Percentiles rank a stretch among this genome's conserved stretches.
These are phyloP conservation scores for Malbranchea zuffiana DNA, from an alignment of 2,329 filamentous ascomycete species.

Conservation along the genomic window DNA sequence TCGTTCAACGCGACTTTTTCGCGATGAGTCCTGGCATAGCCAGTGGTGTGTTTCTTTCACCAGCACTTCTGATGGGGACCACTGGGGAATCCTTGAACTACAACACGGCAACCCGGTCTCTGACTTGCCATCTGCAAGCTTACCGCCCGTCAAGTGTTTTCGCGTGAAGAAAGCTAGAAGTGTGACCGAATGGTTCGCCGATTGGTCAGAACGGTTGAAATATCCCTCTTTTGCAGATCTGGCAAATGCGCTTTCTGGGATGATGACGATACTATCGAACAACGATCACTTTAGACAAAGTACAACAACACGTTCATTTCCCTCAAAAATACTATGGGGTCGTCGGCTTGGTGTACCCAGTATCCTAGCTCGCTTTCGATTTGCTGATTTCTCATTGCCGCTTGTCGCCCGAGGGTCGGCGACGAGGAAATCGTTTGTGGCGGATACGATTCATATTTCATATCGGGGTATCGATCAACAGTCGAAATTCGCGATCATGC, in stretches of 20 bases:
- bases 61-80: conserved; percentile 60
- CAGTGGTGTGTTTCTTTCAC: conserved; percentile 63
- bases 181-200: conserved; percentile 22
- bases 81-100: conserved; percentile 59
- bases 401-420: not conserved
- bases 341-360: conserved; percentile 25
- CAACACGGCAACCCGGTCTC: conserved; percentile 9
- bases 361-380: conserved; percentile 24
- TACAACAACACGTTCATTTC: not conserved
- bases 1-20: conserved; percentile 61
- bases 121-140: not conserved
- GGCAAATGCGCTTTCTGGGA: conserved; percentile 20
- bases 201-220: conserved; percentile 15
- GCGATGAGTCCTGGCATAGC: conserved; percentile 53
- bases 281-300: conserved; percentile 20
- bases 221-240: conserved; percentile 27
- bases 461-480: conserved; percentile 30
- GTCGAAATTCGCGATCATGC: conserved; percentile 24
- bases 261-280: conserved; percentile 10
- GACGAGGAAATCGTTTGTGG: conserved; percentile 19
- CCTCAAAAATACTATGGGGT: conserved; percentile 20
- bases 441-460: conserved; percentile 27
- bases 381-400: not conserved
- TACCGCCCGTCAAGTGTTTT: conserved; percentile 9
- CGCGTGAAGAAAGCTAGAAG: conserved; percentile 21